Evolutionary conservation across 371 early-diverging fungal genomes (phyloP), one percentile per base, ranked within the genome.

Genomic region (Apophysomyces elegans): DNA sequence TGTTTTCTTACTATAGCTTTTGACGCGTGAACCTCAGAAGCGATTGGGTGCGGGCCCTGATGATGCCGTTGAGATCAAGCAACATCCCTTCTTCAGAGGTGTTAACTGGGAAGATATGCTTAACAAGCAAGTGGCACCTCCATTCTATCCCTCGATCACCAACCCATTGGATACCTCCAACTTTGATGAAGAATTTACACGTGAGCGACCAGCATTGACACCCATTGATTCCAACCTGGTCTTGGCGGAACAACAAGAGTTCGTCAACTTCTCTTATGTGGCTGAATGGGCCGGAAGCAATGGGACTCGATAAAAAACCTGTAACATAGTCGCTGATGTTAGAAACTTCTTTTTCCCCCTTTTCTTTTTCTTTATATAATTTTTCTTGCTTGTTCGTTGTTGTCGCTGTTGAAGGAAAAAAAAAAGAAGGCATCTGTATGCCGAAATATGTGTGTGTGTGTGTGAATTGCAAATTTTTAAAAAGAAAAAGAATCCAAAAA

Each of bases 141-240:
- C 96, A 1, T 99, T 94, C 81, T 88, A 85, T 41, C 99, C 99
- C 32, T 87, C 84, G 32, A 90, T 95, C 65, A 84, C 82, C n/a
- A 85, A 88, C 16, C 90, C 90, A 38, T 87, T 90, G 13, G 99
- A 98, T 76, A 91, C 92, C 8, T 95, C 96, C 62, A 96, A 97
- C 86, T 98, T 98, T 89, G 99, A 94, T 64, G 88, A 88, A 47
- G 98, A 97, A 77, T 96, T 99, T 66, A 98, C 96, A 8, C 84
- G 89, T 43, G 97, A 99, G 83, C 77, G 83, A 60, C 96, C 97
- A 7, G 92, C 93, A 4, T 73, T 98, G 65, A 97, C 98, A 14
- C 96, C 97, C 0, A 89, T 93, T 56, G 89, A 93, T 63, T 89
- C 89, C 62, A 87, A 89, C 32, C 79, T 97, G 58, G 86, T 86